Evolutionary conservation across 495 filamentous ascomycete genomes (phyloP).

Genomic region (Penicillium lagena): DNA sequence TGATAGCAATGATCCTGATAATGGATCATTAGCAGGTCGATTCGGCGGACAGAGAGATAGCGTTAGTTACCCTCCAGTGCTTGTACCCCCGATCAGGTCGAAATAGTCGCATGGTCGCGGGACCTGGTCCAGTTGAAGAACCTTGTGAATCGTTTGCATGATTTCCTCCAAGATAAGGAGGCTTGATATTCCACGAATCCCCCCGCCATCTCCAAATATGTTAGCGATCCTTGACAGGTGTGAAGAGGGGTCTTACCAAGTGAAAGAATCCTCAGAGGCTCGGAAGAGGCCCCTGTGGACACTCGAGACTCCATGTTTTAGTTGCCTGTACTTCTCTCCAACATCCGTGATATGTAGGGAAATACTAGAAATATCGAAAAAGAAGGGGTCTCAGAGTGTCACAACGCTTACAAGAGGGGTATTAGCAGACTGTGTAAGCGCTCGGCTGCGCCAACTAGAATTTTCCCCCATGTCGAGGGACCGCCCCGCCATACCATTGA

Average conservation of each 20-base stretch:
- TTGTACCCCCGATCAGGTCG: constrained; percentile 20
- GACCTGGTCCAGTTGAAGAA: not conserved
- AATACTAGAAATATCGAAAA: too few species aligned
- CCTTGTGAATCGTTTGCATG: constrained; percentile 11
- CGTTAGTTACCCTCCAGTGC: constrained; percentile 6
- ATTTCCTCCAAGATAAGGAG: constrained; percentile 15
- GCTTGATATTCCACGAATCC: constrained; percentile 16
- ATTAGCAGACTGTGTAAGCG: too few species aligned
- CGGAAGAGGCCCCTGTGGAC: not conserved
- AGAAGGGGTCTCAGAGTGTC: too few species aligned
- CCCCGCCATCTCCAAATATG: constrained; percentile 14
- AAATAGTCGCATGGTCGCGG: constrained; percentile 19
- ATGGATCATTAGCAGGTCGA: not conserved
- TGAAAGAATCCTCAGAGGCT: not conserved
- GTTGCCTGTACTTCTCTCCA: too few species aligned
- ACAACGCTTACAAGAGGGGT: too few species aligned
- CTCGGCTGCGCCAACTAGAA: too few species aligned
- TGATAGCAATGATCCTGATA: constrained; percentile 45
- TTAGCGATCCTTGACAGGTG: not conserved
- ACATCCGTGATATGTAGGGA: too few species aligned
- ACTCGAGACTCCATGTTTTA: not conserved
- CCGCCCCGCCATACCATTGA: too few species aligned
- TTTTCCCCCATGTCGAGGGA: too few species aligned
- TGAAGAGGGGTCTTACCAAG: not conserved
- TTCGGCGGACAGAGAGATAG: not conserved